Evolutionary conservation across 495 filamentous ascomycete genomes (phyloP).

Genomic region (Podospora didyma): DNA sequence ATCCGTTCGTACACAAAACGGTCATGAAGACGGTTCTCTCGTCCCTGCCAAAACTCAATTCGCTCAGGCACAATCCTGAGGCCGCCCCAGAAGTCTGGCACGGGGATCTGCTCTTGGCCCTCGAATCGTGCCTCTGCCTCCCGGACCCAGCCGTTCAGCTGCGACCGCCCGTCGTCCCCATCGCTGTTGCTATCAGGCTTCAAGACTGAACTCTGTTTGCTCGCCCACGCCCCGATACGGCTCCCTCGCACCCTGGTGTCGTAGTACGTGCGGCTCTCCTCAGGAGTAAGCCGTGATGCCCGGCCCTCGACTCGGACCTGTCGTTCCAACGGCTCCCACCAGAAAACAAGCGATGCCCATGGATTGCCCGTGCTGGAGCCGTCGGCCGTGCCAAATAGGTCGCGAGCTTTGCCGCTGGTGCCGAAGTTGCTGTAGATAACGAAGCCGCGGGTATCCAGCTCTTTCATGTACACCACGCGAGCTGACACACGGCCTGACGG

Average conservation of each 20-base stretch:
- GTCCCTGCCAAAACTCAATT: conserved; percentile 94
- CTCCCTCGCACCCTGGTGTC: conserved; percentile 74
- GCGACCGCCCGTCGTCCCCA: conserved; percentile 56
- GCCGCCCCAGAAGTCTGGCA: conserved; percentile 94
- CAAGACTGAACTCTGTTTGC: conserved; percentile 75
- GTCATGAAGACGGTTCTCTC: conserved; percentile 84
- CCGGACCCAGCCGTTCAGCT: conserved; percentile 64
- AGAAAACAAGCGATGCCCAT: conserved; percentile 70
- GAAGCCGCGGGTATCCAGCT: conserved; percentile 74
- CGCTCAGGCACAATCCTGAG: conserved; percentile 78
- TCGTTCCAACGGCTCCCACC: conserved; percentile 70
- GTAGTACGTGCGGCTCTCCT: conserved; percentile 85
- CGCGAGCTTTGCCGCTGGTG: conserved; percentile 64
- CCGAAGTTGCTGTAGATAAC: conserved; percentile 92
- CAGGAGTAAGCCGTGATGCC: conserved; percentile 59
- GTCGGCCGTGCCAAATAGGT: conserved; percentile 43
- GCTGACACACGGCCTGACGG: conserved; percentile 81
- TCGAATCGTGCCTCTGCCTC: conserved; percentile 72
- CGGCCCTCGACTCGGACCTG: conserved; percentile 82
- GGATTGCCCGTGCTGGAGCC: conserved; percentile 48
- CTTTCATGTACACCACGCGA: conserved; percentile 88
- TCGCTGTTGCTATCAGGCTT: conserved; percentile 34
- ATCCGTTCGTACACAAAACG: conserved; percentile 78
- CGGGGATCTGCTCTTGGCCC: conserved; percentile 70
- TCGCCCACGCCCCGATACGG: conserved; percentile 90